A percentile compares a stretch with the other conserved stretches of the same genome.
These are phyloP conservation scores for Leptographium wingfieldii DNA, from an alignment of 2,329 filamentous ascomycete species.

Conservation along the genomic window DNA sequence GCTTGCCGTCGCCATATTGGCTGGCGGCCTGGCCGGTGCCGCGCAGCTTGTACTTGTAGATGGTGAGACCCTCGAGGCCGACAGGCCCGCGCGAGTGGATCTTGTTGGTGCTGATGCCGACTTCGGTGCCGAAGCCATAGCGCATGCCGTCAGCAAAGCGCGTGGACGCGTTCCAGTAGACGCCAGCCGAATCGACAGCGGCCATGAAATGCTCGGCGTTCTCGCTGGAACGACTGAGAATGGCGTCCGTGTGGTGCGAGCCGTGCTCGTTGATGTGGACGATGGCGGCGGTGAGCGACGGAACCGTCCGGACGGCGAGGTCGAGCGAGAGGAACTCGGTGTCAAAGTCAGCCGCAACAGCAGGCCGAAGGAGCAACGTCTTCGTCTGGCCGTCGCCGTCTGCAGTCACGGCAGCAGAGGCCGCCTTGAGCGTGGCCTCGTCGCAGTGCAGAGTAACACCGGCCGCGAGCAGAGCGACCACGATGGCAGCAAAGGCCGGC, in stretches of 20 bases:
- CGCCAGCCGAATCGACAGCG: constrained; percentile 75
- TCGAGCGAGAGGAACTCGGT: constrained; percentile 84
- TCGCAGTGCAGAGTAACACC: constrained; percentile 82
- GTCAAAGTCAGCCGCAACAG: constrained; percentile 59
- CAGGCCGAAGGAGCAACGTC: background rate
- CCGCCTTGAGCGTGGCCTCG: constrained; percentile 40
- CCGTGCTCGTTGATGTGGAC: constrained; percentile 84
- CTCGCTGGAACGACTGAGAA: constrained; percentile 57
- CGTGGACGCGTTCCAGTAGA: constrained; percentile 95
- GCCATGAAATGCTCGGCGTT: constrained; percentile 74
- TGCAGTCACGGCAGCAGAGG: constrained; percentile 21
- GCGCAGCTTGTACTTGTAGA: constrained; percentile 90
- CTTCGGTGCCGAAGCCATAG: constrained; percentile 95
- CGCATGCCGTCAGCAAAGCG: constrained; percentile 94
- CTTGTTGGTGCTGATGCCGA: constrained; percentile 98
- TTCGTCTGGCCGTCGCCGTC: too few relatives aligned
- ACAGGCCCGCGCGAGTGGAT: constrained; percentile 91
- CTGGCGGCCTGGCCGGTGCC: constrained; percentile 73
- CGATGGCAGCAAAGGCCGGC: constrained; percentile 50
- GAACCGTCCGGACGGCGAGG: constrained; percentile 71
- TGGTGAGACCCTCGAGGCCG: constrained; percentile 85
- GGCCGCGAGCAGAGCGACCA: constrained; percentile 58
- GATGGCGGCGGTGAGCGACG: constrained; percentile 57
- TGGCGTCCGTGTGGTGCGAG: constrained; percentile 87
- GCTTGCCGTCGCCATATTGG: constrained; percentile 56